These are phyloP conservation scores for Cryphonectria naterciae DNA, from an alignment of 2,329 filamentous ascomycete species.

Conservation along the genomic window DNA sequence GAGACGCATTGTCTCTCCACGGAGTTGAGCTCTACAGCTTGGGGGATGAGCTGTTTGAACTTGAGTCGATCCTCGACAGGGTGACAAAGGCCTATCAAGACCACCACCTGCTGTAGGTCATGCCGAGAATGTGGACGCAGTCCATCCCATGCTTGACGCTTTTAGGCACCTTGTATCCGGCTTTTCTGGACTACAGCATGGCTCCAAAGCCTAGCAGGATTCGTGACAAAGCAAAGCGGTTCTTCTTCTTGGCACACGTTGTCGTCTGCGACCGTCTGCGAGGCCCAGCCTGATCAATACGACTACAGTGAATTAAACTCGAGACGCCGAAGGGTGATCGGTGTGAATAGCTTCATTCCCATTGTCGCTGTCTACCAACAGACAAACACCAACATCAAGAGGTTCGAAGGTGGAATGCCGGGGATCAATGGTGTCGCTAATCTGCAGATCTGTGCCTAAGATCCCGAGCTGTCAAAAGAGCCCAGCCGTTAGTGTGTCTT, in stretches of 20 bases:
- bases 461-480: slow-evolving; percentile 4
- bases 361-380: not conserved
- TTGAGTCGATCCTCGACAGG: not conserved
- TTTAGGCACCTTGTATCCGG: not conserved
- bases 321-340: not conserved
- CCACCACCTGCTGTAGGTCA: not conserved
- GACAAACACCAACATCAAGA: not conserved
- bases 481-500: not conserved
- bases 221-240: not conserved
- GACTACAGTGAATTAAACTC: too few species aligned
- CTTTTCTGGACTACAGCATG: not conserved
- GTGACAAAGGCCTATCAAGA: not conserved
- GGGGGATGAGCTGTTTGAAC: not conserved
- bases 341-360: slow-evolving; percentile 16
- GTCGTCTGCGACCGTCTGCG: not conserved
- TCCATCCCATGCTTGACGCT: not conserved
- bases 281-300: not conserved
- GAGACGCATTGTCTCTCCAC: not conserved
- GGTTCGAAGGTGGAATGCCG: not conserved
- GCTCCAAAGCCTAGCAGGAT: not conserved
- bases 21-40: not conserved
- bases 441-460: not conserved
- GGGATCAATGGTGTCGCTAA: not conserved
- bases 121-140: not conserved
- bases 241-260: not conserved